A percentile compares a stretch with the other conserved stretches of the same genome.
These are phyloP conservation scores for Claviceps humidiphila DNA, from an alignment of 2,329 filamentous ascomycete genomes.

Conservation along the genomic window DNA sequence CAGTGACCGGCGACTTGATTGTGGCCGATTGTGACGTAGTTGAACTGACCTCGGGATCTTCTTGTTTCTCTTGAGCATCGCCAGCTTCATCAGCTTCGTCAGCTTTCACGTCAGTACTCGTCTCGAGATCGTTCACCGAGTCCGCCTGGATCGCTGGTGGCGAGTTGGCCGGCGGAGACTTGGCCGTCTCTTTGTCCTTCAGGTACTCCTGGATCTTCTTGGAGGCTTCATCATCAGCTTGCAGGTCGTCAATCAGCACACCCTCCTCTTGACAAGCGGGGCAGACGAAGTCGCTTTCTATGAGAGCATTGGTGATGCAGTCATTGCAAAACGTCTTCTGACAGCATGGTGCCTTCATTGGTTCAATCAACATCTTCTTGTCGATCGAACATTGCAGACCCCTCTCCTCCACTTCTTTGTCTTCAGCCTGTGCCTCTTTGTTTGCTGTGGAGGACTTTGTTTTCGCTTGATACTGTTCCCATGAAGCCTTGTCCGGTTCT, in stretches of 20 bases:
- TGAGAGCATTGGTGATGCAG: constrained; percentile 97
- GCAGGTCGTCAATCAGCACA: constrained; percentile 84
- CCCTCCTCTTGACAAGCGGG: constrained; percentile 83
- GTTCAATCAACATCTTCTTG: constrained; percentile 95
- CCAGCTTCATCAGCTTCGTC: constrained; percentile 17
- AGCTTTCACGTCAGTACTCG: constrained; percentile 19
- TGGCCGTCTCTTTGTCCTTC: constrained; percentile 41
- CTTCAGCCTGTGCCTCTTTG: constrained; percentile 61
- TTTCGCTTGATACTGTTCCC: constrained; percentile 95
- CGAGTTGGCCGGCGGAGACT: constrained; percentile 19
- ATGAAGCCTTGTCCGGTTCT: constrained; percentile 86
- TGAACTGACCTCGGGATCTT: not conserved
- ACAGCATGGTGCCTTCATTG: constrained; percentile 98
- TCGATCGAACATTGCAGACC: constrained; percentile 91
- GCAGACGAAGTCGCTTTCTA: constrained; percentile 95
- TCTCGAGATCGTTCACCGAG: constrained; percentile 26
- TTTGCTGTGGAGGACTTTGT: constrained; percentile 75
- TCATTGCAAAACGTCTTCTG: constrained; percentile 98
- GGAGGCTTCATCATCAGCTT: constrained; percentile 64
- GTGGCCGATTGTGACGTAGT: constrained; percentile 12
- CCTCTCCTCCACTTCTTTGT: constrained; percentile 76
- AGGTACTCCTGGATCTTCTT: constrained; percentile 67
- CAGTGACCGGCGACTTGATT: constrained; percentile 20
- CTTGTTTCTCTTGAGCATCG: constrained; percentile 17
- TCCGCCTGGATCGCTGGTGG: constrained; percentile 21